A percentile compares a stretch with the other conserved stretches of the same genome.
Evolutionary conservation across 1,284 basidiomycete genomes (phyloP).

Genomic region (Cutaneotrichosporon spelunceum): DNA sequence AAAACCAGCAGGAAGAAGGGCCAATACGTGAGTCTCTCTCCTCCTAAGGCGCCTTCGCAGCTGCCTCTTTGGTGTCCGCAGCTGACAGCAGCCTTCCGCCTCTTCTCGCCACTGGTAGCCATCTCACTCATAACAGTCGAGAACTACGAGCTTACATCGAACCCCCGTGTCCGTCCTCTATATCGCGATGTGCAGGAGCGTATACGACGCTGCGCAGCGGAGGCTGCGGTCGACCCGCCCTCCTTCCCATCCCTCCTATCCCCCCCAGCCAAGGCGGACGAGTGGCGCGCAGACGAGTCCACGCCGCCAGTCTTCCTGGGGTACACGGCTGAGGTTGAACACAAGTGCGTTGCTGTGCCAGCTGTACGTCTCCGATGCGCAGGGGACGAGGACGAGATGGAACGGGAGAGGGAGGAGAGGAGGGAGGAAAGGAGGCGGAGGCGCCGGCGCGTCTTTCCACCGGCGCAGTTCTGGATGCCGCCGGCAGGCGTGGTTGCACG

Average conservation of each 20-base stretch:
- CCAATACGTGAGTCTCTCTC: slow-evolving; percentile 20
- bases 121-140: slow-evolving; percentile 25
- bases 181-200: not conserved
- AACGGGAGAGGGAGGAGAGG: not conserved
- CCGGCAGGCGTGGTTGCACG: not conserved
- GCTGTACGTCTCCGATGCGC: not conserved
- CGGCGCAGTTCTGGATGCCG: slow-evolving; percentile 8
- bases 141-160: slow-evolving; percentile 22
- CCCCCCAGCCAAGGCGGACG: not conserved
- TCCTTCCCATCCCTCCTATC: not conserved
- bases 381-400: not conserved
- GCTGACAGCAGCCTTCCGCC: slow-evolving; percentile 29
- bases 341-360: slow-evolving; percentile 1
- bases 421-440: not conserved
- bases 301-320: slow-evolving; percentile 1
- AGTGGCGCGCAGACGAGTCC: not conserved
- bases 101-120: slow-evolving; percentile 33
- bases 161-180: slow-evolving; percentile 17
- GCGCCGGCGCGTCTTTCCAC: not conserved
- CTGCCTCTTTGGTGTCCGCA: not conserved
- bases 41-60: too few species aligned
- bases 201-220: slow-evolving; percentile 9
- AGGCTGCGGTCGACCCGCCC: slow-evolving; percentile 6
- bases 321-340: not conserved
- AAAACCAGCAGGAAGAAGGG: slow-evolving; percentile 7